These are phyloP conservation scores for Prunus mongolica DNA, from an alignment of 306 rosid species.

Conservation along the genomic window DNA sequence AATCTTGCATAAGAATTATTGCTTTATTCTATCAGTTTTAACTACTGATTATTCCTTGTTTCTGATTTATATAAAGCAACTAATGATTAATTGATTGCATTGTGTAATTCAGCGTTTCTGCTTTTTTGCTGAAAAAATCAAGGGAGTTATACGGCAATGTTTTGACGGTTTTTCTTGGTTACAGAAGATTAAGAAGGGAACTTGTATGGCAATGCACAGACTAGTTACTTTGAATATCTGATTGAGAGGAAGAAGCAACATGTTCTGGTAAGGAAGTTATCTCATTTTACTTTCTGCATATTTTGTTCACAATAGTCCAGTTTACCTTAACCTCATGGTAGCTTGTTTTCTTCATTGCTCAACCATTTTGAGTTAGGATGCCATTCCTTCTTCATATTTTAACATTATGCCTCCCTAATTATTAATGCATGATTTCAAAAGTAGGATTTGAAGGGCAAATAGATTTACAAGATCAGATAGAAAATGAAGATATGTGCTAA, in stretches of 20 bases:
- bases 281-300: background rate
- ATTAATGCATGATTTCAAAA: background rate
- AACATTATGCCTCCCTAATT: background rate
- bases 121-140: background rate
- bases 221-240: background rate
- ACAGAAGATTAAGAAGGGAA: background rate
- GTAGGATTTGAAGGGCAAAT: background rate
- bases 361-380: background rate
- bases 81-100: background rate
- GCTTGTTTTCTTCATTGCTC: background rate
- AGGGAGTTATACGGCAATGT: background rate
- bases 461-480: background rate
- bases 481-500: background rate
- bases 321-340: background rate
- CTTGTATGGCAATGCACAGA: background rate
- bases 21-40: background rate
- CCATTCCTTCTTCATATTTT: background rate
- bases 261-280: background rate
- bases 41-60: background rate
- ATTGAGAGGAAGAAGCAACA: background rate
- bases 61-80: background rate
- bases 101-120: background rate
- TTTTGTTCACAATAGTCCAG: background rate
- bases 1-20: background rate
- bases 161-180: background rate